Percentiles rank a stretch among this genome's conserved stretches.
These are phyloP conservation scores for Xerocomellus intermedius DNA, from an alignment of 768 basidiomycete species.

Conservation along the genomic window DNA sequence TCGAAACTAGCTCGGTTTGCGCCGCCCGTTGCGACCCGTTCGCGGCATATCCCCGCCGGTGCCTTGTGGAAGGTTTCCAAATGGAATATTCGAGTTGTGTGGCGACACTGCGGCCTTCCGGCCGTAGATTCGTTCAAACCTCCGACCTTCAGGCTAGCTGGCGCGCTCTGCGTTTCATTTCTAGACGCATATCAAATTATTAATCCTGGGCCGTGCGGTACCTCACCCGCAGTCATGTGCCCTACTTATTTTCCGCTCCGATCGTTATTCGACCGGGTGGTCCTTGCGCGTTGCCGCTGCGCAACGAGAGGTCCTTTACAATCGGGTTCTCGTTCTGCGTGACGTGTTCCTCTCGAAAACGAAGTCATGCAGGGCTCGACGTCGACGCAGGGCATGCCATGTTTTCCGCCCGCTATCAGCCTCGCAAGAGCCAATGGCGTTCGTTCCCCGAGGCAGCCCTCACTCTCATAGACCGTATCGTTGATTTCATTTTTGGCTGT, in stretches of 20 bases:
- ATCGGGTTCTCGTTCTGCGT: neutral
- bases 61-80: slow-evolving; percentile 19
- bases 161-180: neutral
- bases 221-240: slow-evolving; percentile 7
- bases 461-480: neutral
- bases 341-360: neutral
- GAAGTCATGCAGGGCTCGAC: neutral
- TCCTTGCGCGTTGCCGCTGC: neutral
- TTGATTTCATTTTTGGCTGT: slow-evolving; percentile 17
- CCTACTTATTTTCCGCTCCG: neutral
- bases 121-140: neutral
- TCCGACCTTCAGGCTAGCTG: neutral
- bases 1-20: slow-evolving; percentile 11
- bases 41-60: slow-evolving; percentile 14
- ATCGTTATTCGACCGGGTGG: slow-evolving; percentile 1
- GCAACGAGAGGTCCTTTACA: neutral
- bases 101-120: slow-evolving; percentile 6
- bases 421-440: neutral
- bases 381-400: neutral
- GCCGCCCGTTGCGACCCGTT: neutral
- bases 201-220: neutral
- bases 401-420: neutral
- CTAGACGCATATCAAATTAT: neutral
- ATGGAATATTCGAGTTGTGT: slow-evolving; percentile 18
- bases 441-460: neutral